A percentile compares a stretch with the other conserved stretches of the same genome.
Conservation (phyloP, 1,284 basidiomycete genomes). For the Laetiporus sulphureus region DNA sequence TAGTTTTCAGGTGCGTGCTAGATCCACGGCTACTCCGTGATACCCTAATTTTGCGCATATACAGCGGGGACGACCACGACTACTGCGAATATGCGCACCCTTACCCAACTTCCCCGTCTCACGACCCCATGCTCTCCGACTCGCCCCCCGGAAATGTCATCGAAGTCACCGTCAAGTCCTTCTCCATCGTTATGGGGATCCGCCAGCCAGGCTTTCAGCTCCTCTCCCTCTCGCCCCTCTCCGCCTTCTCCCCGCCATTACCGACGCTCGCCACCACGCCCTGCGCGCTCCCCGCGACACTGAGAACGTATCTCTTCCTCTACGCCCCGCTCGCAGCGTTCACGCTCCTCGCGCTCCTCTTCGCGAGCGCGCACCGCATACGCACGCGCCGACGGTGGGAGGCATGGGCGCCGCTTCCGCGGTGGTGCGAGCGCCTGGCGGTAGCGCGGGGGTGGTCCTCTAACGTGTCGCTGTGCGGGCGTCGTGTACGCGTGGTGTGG, state of each 20-base stretch:
- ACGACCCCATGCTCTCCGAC: too few relatives aligned
- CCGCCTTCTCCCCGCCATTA: slow-evolving; percentile 5
- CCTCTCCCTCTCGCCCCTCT: slow-evolving; percentile 43
- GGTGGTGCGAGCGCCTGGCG: too few relatives aligned
- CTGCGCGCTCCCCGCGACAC: slow-evolving; percentile 55
- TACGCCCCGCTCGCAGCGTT: slow-evolving; percentile 43
- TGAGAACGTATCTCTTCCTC: slow-evolving; percentile 42
- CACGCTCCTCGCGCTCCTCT: slow-evolving; percentile 24
- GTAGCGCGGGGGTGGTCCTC: too few relatives aligned
- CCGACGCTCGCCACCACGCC: slow-evolving; percentile 36
- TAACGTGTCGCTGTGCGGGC: too few relatives aligned
- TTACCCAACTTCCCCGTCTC: too few relatives aligned
- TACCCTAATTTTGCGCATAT: not conserved
- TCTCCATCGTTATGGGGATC: slow-evolving; percentile 55
- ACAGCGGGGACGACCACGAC: slow-evolving; percentile 62
- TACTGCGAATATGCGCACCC: slow-evolving; percentile 52
- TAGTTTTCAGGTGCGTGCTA: slow-evolving; percentile 42
- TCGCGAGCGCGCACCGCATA: slow-evolving; percentile 17
- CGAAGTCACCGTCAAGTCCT: slow-evolving; percentile 56
- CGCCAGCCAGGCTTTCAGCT: slow-evolving; percentile 55
- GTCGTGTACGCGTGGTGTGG: too few relatives aligned
- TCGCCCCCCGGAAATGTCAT: slow-evolving; percentile 10
- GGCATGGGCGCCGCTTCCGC: slow-evolving; percentile 11
- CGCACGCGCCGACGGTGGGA: slow-evolving; percentile 11
- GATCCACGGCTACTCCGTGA: not conserved